Evolutionary conservation across 805 yeast genomes (phyloP).

Genomic region (Cyberlindnera galapagoensis): DNA sequence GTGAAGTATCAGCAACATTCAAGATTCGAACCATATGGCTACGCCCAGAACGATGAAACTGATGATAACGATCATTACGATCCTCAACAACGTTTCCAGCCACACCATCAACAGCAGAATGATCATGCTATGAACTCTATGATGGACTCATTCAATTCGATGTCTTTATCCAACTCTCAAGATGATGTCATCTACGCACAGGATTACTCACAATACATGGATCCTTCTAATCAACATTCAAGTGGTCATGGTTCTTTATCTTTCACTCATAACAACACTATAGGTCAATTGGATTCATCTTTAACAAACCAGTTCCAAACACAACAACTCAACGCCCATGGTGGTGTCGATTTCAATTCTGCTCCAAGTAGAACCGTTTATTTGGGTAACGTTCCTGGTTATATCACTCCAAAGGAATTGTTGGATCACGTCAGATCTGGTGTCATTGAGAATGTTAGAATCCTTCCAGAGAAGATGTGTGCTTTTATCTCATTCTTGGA

Average conservation of each 20-base stretch:
- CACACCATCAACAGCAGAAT: slow-evolving; percentile 1
- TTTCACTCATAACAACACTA: no score
- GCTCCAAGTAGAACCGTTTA: slow-evolving; percentile 84
- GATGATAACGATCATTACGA: slow-evolving; percentile 9
- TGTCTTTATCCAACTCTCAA: no score
- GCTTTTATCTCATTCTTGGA: slow-evolving; percentile 88
- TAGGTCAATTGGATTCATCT: no score
- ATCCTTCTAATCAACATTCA: no score
- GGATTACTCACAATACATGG: no score
- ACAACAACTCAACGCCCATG: no score
- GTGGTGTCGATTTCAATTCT: slow-evolving; percentile 25
- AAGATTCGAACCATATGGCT: slow-evolving; percentile 3
- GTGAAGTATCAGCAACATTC: slow-evolving; percentile 8
- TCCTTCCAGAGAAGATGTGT: slow-evolving; percentile 80
- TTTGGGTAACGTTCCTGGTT: slow-evolving; percentile 82
- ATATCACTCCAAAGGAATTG: slow-evolving; percentile 71
- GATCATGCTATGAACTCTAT: no score
- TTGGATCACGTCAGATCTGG: slow-evolving; percentile 91
- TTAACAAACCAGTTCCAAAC: no score
- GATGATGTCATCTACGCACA: no score
- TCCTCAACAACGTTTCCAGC: slow-evolving; percentile 2
- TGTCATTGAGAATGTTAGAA: slow-evolving; percentile 69
- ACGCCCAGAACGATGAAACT: slow-evolving; percentile 3
- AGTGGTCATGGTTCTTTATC: no score
- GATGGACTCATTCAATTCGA: no score